Conservation (phyloP, 2,329 filamentous ascomycete species). For the Cryoendolithus antarcticus region DNA sequence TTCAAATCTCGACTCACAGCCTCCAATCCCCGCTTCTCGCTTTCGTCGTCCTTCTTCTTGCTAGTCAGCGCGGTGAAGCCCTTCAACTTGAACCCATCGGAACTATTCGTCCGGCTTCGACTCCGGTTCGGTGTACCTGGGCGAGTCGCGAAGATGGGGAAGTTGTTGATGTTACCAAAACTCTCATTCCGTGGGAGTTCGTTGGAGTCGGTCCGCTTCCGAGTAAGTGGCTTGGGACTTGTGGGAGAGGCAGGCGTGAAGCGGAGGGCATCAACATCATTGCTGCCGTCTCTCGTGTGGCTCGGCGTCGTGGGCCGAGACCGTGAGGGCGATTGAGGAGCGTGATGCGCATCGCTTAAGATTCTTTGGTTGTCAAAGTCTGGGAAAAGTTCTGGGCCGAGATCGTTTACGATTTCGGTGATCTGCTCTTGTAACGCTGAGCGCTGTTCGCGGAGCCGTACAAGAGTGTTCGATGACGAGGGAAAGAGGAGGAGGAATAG, state of each 20-base stretch:
- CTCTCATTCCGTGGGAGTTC: slow-evolving; percentile 78
- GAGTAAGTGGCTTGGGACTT: slow-evolving; percentile 4
- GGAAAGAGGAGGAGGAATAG: slow-evolving; percentile 77
- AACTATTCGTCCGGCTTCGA: slow-evolving; percentile 50
- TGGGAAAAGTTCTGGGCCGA: slow-evolving; percentile 93
- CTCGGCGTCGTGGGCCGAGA: slow-evolving; percentile 13
- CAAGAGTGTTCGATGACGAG: slow-evolving; percentile 69
- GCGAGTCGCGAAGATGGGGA: slow-evolving; percentile 81
- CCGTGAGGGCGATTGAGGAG: slow-evolving; percentile 15
- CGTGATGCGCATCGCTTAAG: slow-evolving; percentile 41
- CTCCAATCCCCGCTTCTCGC: slow-evolving; percentile 43
- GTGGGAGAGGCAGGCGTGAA: slow-evolving; percentile 15
- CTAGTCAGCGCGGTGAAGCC: slow-evolving; percentile 31
- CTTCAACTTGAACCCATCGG: slow-evolving; percentile 9
- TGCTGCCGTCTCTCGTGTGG: slow-evolving; percentile 11
- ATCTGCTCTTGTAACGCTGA: slow-evolving; percentile 68
- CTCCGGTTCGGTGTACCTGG: slow-evolving; percentile 66
- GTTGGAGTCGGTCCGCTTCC: slow-evolving; percentile 24
- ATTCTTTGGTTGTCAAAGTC: slow-evolving; percentile 76
- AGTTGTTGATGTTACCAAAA: slow-evolving; percentile 76
- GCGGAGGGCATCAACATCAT: slow-evolving; percentile 13
- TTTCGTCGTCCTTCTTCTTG: slow-evolving; percentile 51
- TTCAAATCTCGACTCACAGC: slow-evolving; percentile 76
- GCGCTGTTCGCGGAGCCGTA: slow-evolving; percentile 61
- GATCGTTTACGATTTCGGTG: slow-evolving; percentile 83